phyloP scores from a whole-genome alignment of 257 asterid genomes.

The Gentiana dahurica region DNA sequence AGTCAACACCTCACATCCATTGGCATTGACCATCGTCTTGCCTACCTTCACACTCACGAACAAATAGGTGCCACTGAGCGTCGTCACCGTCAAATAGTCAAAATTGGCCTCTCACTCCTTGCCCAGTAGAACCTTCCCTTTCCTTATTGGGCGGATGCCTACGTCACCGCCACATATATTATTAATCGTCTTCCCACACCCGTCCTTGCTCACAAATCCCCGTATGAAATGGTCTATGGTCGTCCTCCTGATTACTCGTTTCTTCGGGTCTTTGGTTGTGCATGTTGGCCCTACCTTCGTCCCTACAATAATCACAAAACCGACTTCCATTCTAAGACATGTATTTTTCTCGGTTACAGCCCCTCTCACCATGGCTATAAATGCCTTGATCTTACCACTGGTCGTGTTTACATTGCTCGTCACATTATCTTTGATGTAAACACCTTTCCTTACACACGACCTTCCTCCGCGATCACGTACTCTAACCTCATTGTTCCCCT shows the following conservation, averaged over 20 bases:
- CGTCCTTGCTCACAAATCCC: neutral
- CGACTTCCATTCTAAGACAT: neutral
- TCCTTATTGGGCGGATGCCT: neutral
- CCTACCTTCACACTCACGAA: neutral
- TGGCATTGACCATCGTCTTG: neutral
- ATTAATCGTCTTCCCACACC: neutral
- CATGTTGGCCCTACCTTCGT: neutral
- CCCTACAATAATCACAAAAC: neutral
- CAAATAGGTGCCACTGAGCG: neutral
- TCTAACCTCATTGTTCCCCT: neutral
- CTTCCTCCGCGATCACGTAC: too few relatives aligned
- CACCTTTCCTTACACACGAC: neutral
- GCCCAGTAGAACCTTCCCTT: neutral
- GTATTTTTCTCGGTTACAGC: neutral
- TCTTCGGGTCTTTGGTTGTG: neutral
- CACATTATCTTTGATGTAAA: neutral
- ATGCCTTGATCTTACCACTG: neutral
- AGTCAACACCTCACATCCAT: neutral
- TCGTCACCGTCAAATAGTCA: neutral
- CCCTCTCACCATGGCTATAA: neutral
- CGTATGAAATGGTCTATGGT: neutral
- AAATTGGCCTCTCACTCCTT: neutral
- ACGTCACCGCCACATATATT: neutral
- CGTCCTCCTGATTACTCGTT: neutral
- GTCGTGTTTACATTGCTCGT: neutral